phyloP scores from a whole-genome alignment of 2,329 filamentous ascomycete genomes.

The Colletotrichum orchidophilum region DNA sequence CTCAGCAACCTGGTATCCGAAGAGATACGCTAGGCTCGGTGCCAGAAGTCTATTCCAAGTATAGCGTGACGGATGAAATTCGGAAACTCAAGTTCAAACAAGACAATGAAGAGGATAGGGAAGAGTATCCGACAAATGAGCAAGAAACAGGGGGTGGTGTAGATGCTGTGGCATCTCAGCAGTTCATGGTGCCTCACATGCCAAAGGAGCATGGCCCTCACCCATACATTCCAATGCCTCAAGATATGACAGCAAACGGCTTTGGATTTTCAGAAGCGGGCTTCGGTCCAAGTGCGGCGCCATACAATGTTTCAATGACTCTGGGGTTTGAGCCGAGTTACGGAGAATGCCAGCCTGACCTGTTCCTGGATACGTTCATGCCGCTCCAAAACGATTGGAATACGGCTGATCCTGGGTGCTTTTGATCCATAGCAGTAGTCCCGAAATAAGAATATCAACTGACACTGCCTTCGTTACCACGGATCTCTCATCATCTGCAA shows the following conservation, averaged over 20 bases:
- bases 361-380: slow-evolving; percentile 25
- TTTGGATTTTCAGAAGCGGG: slow-evolving; percentile 2
- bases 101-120: slow-evolving; percentile 6
- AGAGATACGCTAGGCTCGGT: not conserved
- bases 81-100: slow-evolving; percentile 24
- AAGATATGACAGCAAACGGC: not conserved
- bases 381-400: slow-evolving; percentile 18
- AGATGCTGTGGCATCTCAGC: not conserved
- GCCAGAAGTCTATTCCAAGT: slow-evolving; percentile 25
- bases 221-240: not conserved
- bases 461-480: not conserved
- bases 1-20: not conserved
- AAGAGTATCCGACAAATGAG: not conserved
- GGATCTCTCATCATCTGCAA: too few species aligned
- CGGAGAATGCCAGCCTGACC: slow-evolving; percentile 17
- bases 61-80: slow-evolving; percentile 30
- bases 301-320: slow-evolving; percentile 16
- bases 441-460: not conserved
- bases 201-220: not conserved
- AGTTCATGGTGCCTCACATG: not conserved
- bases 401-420: slow-evolving; percentile 6
- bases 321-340: slow-evolving; percentile 25
- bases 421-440: not conserved
- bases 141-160: not conserved
- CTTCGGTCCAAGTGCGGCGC: not conserved